Percentiles rank a stretch among this genome's conserved stretches.
These are phyloP conservation scores for Cryomyces antarcticus DNA, from an alignment of 495 filamentous ascomycete genomes.

Conservation along the genomic window DNA sequence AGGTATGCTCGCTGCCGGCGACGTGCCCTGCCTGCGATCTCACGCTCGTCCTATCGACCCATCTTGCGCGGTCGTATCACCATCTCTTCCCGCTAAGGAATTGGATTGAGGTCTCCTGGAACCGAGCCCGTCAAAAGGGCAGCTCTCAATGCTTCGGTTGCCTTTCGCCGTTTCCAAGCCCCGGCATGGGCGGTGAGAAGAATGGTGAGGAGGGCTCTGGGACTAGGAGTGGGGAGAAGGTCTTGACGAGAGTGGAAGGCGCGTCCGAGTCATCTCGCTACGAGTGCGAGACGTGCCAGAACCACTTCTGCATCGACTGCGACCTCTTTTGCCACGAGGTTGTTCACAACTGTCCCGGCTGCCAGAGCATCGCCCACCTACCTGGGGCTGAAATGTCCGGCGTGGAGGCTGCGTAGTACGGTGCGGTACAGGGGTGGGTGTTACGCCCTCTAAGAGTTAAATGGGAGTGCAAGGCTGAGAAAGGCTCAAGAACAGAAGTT, in stretches of 20 bases:
- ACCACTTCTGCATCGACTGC: conserved; percentile 95
- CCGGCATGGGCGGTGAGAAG: conserved; percentile 1
- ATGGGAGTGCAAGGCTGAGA: no score
- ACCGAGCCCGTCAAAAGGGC: conserved; percentile 29
- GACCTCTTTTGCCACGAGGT: conserved; percentile 87
- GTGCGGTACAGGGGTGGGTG: no score
- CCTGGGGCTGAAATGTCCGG: no score
- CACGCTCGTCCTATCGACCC: conserved; percentile 89
- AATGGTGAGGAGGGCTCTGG: conserved; percentile 3
- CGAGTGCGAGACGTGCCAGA: conserved; percentile 60
- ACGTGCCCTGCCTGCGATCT: conserved; percentile 82
- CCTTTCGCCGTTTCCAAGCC: conserved; percentile 27
- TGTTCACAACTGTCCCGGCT: conserved; percentile 88
- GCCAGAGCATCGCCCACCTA: conserved; percentile 37
- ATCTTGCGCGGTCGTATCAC: conserved; percentile 85
- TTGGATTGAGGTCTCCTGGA: conserved; percentile 81
- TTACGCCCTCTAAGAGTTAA: no score
- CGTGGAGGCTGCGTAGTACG: no score
- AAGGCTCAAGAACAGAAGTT: no score
- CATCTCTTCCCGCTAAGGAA: conserved; percentile 83
- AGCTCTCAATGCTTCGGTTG: conserved; percentile 34
- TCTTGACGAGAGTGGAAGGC: conserved; percentile 27
- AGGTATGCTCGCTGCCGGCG: conserved; percentile 80
- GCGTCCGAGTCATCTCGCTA: conserved; percentile 79
- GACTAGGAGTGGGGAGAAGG: conserved; percentile 5